Percentiles rank a stretch among this genome's conserved stretches.
phyloP scores from a whole-genome alignment of 2,329 filamentous ascomycete genomes.

The Clonostachys sp. region DNA sequence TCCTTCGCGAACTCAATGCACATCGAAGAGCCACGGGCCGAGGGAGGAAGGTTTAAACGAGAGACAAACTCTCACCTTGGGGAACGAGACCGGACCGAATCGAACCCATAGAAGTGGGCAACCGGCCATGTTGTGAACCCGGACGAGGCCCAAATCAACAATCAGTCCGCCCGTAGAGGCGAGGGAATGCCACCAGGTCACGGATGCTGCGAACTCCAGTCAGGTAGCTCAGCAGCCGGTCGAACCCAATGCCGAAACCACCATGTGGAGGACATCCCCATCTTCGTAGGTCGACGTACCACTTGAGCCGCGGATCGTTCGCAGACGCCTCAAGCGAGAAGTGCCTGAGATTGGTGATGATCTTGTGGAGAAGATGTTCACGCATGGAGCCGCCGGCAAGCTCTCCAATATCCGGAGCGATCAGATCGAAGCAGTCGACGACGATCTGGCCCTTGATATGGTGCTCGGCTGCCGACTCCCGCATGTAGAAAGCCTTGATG shows the following conservation, averaged over 20 bases:
- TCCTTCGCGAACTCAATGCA: too few relatives aligned
- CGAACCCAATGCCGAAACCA: conserved; percentile 86
- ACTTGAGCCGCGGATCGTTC: conserved; percentile 49
- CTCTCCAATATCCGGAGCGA: conserved; percentile 82
- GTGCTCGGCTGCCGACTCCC: conserved; percentile 20
- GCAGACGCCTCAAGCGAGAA: conserved; percentile 52
- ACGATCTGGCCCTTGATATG: conserved; percentile 38
- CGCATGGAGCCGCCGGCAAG: conserved; percentile 86
- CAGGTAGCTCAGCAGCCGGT: conserved; percentile 80
- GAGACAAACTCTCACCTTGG: too few relatives aligned
- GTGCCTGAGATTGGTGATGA: conserved; percentile 66
- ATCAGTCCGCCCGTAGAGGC: conserved; percentile 63
- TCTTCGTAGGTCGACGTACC: conserved; percentile 84
- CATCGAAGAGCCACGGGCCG: too few relatives aligned
- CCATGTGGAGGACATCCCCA: conserved; percentile 93
- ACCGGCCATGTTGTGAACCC: too few relatives aligned
- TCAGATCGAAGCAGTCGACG: conserved; percentile 85
- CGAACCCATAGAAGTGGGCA: too few relatives aligned
- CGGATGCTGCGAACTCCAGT: conserved; percentile 77
- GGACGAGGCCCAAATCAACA: conserved; percentile 27
- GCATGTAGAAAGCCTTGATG: conserved; percentile 84
- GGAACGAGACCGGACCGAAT: too few relatives aligned
- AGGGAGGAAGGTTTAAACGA: too few relatives aligned
- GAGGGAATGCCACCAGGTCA: conserved; percentile 82
- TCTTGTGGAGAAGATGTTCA: conserved; percentile 67